Percentiles rank a stretch among this genome's conserved stretches.
These are phyloP conservation scores for Kuraishia ogatae DNA, from an alignment of 805 yeast species.

Conservation along the genomic window DNA sequence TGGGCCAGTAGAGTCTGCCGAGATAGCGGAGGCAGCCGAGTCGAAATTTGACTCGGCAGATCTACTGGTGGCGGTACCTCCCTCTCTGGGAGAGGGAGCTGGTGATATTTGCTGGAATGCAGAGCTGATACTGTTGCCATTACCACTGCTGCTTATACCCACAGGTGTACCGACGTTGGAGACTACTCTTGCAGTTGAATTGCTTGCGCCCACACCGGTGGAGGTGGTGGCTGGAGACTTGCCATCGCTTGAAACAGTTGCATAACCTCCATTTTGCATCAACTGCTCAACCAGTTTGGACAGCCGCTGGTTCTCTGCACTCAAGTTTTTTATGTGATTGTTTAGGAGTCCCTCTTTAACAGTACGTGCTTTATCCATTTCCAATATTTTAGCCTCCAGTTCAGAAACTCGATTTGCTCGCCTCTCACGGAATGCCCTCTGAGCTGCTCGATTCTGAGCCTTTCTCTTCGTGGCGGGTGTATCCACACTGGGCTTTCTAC, in stretches of 20 bases:
- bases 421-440: conserved; percentile 82
- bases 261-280: not conserved
- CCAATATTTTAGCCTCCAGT: conserved; percentile 60
- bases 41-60: no score
- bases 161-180: not conserved
- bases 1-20: not conserved
- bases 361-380: conserved; percentile 59
- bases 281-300: conserved; percentile 6
- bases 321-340: conserved; percentile 41
- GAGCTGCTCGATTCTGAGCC: conserved; percentile 93
- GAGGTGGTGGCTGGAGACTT: no score
- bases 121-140: not conserved
- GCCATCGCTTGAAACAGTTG: no score
- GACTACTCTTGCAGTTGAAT: not conserved
- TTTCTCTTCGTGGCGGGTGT: conserved; percentile 80
- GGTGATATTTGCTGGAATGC: conserved; percentile 30
- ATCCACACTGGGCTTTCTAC: conserved; percentile 41
- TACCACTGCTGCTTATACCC: not conserved
- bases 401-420: conserved; percentile 77
- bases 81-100: conserved; percentile 35
- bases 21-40: no score
- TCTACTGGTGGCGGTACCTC: not conserved
- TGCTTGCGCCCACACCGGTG: no score
- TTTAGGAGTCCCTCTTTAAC: conserved; percentile 45
- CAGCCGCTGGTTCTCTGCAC: conserved; percentile 34